These are phyloP conservation scores for Vigna hirtella DNA, from an alignment of 306 rosid species.

Conservation along the genomic window DNA sequence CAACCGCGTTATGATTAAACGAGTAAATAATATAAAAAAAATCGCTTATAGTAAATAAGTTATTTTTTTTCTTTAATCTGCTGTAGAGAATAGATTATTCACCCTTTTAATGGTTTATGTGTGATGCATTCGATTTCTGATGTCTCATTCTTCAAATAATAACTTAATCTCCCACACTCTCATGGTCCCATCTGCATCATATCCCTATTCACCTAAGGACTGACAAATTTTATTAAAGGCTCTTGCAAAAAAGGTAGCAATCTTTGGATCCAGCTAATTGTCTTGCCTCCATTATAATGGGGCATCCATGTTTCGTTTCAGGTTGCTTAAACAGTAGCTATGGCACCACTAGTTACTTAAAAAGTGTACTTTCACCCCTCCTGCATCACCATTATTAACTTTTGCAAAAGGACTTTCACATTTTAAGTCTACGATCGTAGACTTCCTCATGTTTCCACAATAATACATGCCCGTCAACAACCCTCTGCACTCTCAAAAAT, in stretches of 20 bases:
- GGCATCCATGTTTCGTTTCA: neutral
- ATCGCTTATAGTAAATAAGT: too few relatives aligned
- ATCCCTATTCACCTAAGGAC: conserved; percentile 1
- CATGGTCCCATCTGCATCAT: neutral
- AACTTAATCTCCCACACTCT: too few relatives aligned
- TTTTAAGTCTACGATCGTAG: neutral
- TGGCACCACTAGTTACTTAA: neutral
- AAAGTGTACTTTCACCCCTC: neutral
- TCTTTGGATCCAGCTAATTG: conserved; percentile 12
- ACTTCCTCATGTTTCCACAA: neutral
- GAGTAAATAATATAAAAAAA: too few relatives aligned
- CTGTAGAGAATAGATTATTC: too few relatives aligned
- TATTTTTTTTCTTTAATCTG: too few relatives aligned
- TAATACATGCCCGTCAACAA: too few relatives aligned
- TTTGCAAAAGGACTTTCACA: neutral
- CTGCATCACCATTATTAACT: neutral
- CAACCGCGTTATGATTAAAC: too few relatives aligned
- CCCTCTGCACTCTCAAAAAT: too few relatives aligned
- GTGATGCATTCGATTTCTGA: too few relatives aligned
- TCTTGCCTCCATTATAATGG: conserved; percentile 20
- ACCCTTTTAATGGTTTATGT: too few relatives aligned
- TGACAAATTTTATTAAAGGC: conserved; percentile 4
- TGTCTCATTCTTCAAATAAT: too few relatives aligned
- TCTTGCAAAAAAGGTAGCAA: neutral
- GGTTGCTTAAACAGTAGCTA: neutral